These are phyloP conservation scores for Rhodotorula sp. DNA, from an alignment of 1,284 basidiomycete genomes.

Conservation along the genomic window DNA sequence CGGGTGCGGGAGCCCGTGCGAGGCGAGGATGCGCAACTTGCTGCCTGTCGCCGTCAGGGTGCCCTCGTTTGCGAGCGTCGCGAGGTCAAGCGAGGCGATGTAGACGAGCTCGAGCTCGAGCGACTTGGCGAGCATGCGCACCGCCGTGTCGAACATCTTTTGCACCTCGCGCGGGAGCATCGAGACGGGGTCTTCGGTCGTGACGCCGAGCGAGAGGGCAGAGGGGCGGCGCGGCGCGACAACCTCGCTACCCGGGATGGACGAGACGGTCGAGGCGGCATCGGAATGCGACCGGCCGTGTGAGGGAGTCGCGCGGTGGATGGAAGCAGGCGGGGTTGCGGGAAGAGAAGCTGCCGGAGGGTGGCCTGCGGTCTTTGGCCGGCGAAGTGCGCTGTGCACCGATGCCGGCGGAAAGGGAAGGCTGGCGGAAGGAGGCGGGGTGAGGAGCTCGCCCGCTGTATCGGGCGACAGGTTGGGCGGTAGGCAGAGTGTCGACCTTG, in stretches of 20 bases:
- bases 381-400: background rate
- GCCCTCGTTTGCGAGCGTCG: background rate
- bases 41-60: background rate
- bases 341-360: slow-evolving; percentile 11
- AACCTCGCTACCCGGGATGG: slow-evolving; percentile 11
- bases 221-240: slow-evolving; percentile 16
- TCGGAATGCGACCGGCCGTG: slow-evolving; percentile 8
- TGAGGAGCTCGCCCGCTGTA: background rate
- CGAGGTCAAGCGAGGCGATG: slow-evolving; percentile 42
- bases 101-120: slow-evolving; percentile 46
- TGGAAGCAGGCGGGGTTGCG: slow-evolving; percentile 19
- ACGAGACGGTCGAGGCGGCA: slow-evolving; percentile 15
- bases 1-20: slow-evolving; percentile 41
- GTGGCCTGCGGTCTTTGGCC: slow-evolving; percentile 1
- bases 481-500: background rate
- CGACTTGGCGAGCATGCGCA: slow-evolving; percentile 38
- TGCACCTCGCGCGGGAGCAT: slow-evolving; percentile 39
- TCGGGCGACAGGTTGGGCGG: slow-evolving; percentile 1
- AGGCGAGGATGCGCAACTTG: slow-evolving; percentile 38
- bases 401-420: background rate
- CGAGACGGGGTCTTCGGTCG: slow-evolving; percentile 39
- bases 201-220: slow-evolving; percentile 28
- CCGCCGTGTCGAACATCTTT: slow-evolving; percentile 45
- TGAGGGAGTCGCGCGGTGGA: background rate
- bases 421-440: slow-evolving; percentile 10